Evolutionary conservation across 2,329 filamentous ascomycete species (phyloP).

Genomic region (Neofusicoccum umdonicola): DNA sequence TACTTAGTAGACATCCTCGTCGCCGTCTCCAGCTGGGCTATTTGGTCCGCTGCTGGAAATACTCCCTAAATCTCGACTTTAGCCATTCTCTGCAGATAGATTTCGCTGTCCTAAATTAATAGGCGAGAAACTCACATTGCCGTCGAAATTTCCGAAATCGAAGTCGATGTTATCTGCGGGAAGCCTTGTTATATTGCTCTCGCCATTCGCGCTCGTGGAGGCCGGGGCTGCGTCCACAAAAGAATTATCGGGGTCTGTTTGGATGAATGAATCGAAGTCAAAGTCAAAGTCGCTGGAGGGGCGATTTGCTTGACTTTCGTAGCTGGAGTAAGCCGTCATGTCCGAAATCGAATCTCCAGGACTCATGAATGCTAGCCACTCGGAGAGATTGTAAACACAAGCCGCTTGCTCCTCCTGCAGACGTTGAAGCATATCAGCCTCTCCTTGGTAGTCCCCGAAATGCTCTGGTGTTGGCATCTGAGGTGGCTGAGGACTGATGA

Average conservation of each 20-base stretch:
- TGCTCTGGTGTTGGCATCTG: constrained; percentile 58
- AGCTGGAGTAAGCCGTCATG: neutral
- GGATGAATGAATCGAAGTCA: constrained; percentile 47
- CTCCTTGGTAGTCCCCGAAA: constrained; percentile 67
- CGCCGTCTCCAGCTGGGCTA: constrained; percentile 23
- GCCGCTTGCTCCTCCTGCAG: constrained; percentile 76
- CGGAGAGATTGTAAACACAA: constrained; percentile 72
- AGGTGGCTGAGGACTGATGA: constrained; percentile 55
- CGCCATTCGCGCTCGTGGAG: neutral
- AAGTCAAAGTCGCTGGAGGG: constrained; percentile 34
- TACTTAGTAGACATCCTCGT: neutral
- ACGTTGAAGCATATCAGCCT: constrained; percentile 75
- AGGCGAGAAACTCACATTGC: constrained; percentile 20
- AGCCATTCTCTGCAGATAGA: constrained; percentile 15
- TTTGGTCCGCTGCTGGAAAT: constrained; percentile 31
- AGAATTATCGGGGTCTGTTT: constrained; percentile 47
- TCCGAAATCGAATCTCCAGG: constrained; percentile 67
- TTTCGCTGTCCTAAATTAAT: neutral
- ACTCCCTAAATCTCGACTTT: constrained; percentile 31
- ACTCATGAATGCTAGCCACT: constrained; percentile 73
- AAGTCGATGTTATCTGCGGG: constrained; percentile 20
- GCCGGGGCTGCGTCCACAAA: constrained; percentile 39
- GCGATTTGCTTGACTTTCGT: constrained; percentile 1
- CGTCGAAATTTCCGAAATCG: constrained; percentile 19
- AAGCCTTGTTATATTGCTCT: constrained; percentile 27